Percentiles rank a stretch among this genome's conserved stretches.
phyloP scores from a whole-genome alignment of 2,329 filamentous ascomycete genomes.

The Paecilomyces sp. region DNA sequence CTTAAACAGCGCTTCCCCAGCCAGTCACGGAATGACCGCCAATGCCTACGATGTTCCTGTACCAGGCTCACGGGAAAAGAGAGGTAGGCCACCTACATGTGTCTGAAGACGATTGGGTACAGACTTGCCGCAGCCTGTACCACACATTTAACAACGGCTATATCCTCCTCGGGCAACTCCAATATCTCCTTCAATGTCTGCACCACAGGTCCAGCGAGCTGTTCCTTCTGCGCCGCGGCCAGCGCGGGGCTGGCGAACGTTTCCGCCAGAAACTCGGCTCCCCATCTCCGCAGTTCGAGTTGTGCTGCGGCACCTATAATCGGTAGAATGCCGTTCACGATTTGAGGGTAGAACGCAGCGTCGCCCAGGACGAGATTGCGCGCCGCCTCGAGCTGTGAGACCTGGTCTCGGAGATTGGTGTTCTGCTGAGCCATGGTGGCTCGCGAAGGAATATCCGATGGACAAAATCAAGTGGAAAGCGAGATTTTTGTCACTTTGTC shows the following conservation, averaged over 20 bases:
- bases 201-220: conserved; percentile 67
- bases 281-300: conserved; percentile 87
- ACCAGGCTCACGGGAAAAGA: conserved; percentile 15
- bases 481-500: not conserved
- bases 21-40: conserved; percentile 1
- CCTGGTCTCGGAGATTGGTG: conserved; percentile 63
- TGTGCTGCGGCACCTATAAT: conserved; percentile 71
- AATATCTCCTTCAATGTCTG: conserved; percentile 66
- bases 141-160: conserved; percentile 72
- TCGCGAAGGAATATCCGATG: conserved; percentile 1
- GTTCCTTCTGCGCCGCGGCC: conserved; percentile 69
- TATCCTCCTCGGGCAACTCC: conserved; percentile 67
- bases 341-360: conserved; percentile 80
- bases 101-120: conserved; percentile 84
- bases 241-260: conserved; percentile 90
- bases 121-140: conserved; percentile 87
- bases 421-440: conserved; percentile 47
- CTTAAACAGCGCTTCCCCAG: not conserved
- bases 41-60: conserved; percentile 13
- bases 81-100: conserved; percentile 66
- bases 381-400: conserved; percentile 82
- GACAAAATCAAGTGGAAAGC: not conserved
- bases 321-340: conserved; percentile 87
- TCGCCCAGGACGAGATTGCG: conserved; percentile 84
- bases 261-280: conserved; percentile 89